Evolutionary conservation across 2,329 filamentous ascomycete species (phyloP).

Genomic region (Hymenoscyphus fraxineus): DNA sequence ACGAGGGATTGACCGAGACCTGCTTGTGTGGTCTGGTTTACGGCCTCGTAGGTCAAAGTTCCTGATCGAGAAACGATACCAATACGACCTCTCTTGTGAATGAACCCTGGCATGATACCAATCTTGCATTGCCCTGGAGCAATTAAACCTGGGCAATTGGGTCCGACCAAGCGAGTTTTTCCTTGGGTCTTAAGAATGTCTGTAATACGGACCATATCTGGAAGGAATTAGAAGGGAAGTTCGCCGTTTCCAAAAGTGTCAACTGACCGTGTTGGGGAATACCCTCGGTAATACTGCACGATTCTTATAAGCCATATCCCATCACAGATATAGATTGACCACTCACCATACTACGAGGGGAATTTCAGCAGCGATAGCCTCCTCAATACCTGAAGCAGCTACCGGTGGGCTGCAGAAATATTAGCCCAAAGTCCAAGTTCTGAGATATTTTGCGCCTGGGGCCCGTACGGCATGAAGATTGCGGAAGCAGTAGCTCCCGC

Average conservation of each 20-base stretch:
- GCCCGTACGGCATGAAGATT: conserved; percentile 84
- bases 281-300: conserved; percentile 77
- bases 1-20: conserved; percentile 97
- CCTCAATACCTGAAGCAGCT: conserved; percentile 92
- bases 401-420: conserved; percentile 68
- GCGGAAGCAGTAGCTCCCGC: conserved; percentile 88
- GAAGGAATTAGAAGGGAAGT: conserved; percentile 17
- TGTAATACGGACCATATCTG: conserved; percentile 99
- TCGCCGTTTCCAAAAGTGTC: conserved; percentile 16
- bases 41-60: conserved; percentile 97
- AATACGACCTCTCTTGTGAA: conserved; percentile 98
- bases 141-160: conserved; percentile 98
- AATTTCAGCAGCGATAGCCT: conserved; percentile 89
- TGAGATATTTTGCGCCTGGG: conserved; percentile 7
- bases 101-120: conserved; percentile 99
- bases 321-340: conserved; percentile 20
- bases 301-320: conserved; percentile 18
- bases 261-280: conserved; percentile 89
- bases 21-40: conserved; percentile 98
- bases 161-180: conserved; percentile 95
- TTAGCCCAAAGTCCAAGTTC: conserved; percentile 16
- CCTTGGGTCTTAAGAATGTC: conserved; percentile 94
- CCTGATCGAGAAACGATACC: conserved; percentile 98
- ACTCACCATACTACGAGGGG: conserved; percentile 82
- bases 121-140: conserved; percentile 97